Conservation (phyloP, 2,329 filamentous ascomycete species). For the Fusarium napiforme region DNA sequence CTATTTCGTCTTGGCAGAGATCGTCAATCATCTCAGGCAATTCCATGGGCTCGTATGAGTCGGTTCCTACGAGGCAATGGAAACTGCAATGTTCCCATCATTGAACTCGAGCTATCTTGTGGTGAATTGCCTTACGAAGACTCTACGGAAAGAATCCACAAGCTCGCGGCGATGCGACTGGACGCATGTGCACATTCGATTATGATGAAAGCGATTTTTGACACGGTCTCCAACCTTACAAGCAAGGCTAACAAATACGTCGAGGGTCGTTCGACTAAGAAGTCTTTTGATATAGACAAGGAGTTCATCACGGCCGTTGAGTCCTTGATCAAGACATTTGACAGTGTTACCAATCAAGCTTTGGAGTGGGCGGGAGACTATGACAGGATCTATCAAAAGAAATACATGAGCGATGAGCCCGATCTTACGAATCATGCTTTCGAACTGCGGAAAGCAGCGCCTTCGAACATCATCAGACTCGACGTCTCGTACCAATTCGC, state of each 20-base stretch:
- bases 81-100: not conserved
- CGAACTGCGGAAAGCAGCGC: not conserved
- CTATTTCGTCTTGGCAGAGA: not conserved
- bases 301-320: not conserved
- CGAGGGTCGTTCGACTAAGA: not conserved
- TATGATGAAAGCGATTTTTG: not conserved
- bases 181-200: not conserved
- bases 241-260: not conserved
- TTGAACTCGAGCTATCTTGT: not conserved
- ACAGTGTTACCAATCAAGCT: not conserved
- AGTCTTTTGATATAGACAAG: not conserved
- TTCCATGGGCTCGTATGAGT: not conserved
- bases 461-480: not conserved
- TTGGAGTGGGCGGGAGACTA: not conserved
- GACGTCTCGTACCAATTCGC: not conserved
- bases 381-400: not conserved
- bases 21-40: not conserved
- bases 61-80: not conserved
- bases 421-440: not conserved
- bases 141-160: not conserved
- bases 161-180: not conserved
- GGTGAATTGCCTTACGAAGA: not conserved
- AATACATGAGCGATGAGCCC: not conserved
- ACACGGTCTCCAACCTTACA: not conserved
- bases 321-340: not conserved